Percentiles rank a stretch among this genome's conserved stretches.
Evolutionary conservation across 2,329 filamentous ascomycete genomes (phyloP).

Genomic region (Penicillium sp.): DNA sequence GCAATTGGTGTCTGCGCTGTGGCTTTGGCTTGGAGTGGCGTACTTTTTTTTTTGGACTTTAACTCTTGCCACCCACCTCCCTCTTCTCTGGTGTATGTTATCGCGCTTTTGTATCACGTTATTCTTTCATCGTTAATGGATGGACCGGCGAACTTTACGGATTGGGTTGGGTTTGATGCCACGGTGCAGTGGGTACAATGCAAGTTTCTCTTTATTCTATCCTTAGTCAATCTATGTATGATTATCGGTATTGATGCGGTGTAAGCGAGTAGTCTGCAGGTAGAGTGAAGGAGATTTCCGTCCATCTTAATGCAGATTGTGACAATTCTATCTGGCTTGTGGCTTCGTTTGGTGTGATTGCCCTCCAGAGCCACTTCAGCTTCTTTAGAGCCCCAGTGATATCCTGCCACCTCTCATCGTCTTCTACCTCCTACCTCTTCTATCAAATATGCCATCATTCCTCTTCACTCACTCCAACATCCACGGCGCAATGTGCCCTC

Average conservation of each 20-base stretch:
- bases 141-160: slow-evolving; percentile 41
- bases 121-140: slow-evolving; percentile 37
- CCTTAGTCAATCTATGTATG: background rate
- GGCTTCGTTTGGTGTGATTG: background rate
- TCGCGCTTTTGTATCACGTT: slow-evolving; percentile 22
- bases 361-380: background rate
- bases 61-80: slow-evolving; percentile 28
- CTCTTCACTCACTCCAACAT: background rate
- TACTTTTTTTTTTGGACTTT: slow-evolving; percentile 22
- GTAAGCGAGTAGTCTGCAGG: too few relatives aligned
- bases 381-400: background rate
- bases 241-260: background rate
- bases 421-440: background rate
- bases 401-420: background rate
- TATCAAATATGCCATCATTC: background rate
- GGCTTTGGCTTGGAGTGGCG: slow-evolving; percentile 14
- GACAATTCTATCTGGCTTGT: background rate
- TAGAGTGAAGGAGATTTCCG: background rate
- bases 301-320: background rate
- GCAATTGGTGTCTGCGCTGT: background rate
- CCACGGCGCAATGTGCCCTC: background rate
- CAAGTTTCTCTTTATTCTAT: slow-evolving; percentile 23
- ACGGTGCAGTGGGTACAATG: slow-evolving; percentile 36
- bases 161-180: slow-evolving; percentile 36
- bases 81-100: slow-evolving; percentile 23